These are phyloP conservation scores for Knoxia roxburghii DNA, from an alignment of 257 asterid genomes.

Conservation along the genomic window DNA sequence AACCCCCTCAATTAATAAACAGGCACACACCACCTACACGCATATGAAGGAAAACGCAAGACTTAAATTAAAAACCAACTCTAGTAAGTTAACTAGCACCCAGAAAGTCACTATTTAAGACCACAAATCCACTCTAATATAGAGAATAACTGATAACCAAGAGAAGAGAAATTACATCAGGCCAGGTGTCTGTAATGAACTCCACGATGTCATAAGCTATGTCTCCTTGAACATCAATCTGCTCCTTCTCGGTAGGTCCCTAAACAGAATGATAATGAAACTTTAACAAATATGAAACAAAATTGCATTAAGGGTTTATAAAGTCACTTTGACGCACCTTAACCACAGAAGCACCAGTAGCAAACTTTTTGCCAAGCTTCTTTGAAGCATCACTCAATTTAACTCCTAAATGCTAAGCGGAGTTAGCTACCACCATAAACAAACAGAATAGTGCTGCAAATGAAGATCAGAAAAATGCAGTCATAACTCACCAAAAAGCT, in stretches of 20 bases:
- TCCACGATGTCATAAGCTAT: slow-evolving; percentile 91
- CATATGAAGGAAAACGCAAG: neutral
- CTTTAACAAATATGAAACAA: neutral
- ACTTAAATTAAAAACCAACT: neutral
- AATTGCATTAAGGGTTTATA: neutral
- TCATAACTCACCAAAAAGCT: slow-evolving; percentile 64
- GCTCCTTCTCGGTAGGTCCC: slow-evolving; percentile 99
- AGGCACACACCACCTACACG: too few relatives aligned
- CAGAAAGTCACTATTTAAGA: neutral
- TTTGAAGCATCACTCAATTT: slow-evolving; percentile 93
- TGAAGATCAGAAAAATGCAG: slow-evolving; percentile 10
- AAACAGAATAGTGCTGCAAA: slow-evolving; percentile 8
- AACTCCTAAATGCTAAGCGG: slow-evolving; percentile 49
- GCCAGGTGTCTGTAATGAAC: slow-evolving; percentile 93
- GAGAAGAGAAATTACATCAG: slow-evolving; percentile 51
- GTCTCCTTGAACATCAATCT: slow-evolving; percentile 99
- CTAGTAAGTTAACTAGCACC: neutral
- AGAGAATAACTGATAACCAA: too few relatives aligned
- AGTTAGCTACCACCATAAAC: slow-evolving; percentile 12
- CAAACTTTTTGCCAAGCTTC: slow-evolving; percentile 96
- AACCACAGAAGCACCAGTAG: slow-evolving; percentile 97
- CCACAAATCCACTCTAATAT: neutral
- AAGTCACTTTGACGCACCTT: slow-evolving; percentile 46
- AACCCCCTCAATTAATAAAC: too few relatives aligned
- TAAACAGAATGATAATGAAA: slow-evolving; percentile 25